Percentiles rank a stretch among this genome's conserved stretches.
Conservation (phyloP, 352 stramenopile genomes). For the Phytophthora citrophthora region DNA sequence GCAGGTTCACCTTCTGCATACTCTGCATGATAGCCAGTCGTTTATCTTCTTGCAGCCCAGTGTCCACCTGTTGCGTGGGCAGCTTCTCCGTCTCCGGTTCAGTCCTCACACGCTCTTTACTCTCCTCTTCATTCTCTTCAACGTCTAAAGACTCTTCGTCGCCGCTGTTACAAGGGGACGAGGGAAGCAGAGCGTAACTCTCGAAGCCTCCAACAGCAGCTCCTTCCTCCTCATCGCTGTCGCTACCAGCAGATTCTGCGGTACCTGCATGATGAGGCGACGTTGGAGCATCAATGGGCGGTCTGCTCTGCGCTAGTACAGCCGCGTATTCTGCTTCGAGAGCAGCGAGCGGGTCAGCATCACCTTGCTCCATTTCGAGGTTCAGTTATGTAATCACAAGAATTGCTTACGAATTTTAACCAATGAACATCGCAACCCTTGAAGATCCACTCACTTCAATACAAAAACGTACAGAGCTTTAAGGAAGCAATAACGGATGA, state of each 20-base stretch:
- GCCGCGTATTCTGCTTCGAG: slow-evolving; percentile 73
- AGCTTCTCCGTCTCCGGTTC: neutral
- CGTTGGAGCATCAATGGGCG: neutral
- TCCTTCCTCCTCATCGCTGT: slow-evolving; percentile 32
- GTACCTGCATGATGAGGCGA: neutral
- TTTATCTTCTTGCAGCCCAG: slow-evolving; percentile 37
- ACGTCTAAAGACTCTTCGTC: slow-evolving; percentile 12
- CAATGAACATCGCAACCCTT: neutral
- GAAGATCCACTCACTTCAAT: neutral
- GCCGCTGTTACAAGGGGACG: slow-evolving; percentile 38
- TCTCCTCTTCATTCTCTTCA: slow-evolving; percentile 17
- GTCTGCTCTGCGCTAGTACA: slow-evolving; percentile 51
- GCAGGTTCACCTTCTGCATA: slow-evolving; percentile 59
- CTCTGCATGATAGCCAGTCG: slow-evolving; percentile 54
- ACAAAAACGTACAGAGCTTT: too few relatives aligned
- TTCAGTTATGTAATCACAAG: slow-evolving; percentile 1
- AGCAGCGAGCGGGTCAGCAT: slow-evolving; percentile 53
- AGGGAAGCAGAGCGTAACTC: slow-evolving; percentile 40
- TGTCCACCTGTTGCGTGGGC: slow-evolving; percentile 10
- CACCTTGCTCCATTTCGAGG: neutral
- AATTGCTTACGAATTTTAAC: neutral
- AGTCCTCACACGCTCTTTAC: neutral
- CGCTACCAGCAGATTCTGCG: slow-evolving; percentile 16
- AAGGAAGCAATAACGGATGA: slow-evolving; percentile 25
- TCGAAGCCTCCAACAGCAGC: slow-evolving; percentile 30